Evolutionary conservation across 805 yeast genomes (phyloP), one percentile per base, ranked within the genome.

Genomic region (Komagataella ulmi): DNA sequence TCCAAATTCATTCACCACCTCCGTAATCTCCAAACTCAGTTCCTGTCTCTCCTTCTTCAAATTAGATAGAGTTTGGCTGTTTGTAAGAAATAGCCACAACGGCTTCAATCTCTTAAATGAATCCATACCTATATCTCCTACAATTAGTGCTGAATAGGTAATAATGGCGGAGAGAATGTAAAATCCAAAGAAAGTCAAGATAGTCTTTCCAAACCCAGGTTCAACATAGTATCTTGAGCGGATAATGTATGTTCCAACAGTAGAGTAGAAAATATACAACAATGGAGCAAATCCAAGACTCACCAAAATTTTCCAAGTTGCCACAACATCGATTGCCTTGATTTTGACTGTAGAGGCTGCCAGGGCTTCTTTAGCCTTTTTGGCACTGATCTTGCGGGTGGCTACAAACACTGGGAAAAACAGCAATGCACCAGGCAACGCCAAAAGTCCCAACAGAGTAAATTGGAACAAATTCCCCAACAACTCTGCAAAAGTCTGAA

Each of bases 71-170:
- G 81, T 76, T 17, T 75, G 67, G 45, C 85, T 83, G 21, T 80
- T 73, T 8, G 76, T 76, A 17, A 85, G 64, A 2, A 86, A 79
- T 24, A 84, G 64, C 66, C 84, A 85, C 46, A 91, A 68, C 1
- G 98, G 97, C 57, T 89, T 76, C 52, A 91, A 69, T 3, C 95
- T 83, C 62, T 88, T 88, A 64, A 85, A 76, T 49, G 86, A 74
- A 63, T 91, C 98, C 81, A 88, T 76, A 43, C 99, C 99, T 54
- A 82, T 85, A 62, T 93, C 99, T 51, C 99, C 98, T 53, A 88
- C 80, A 24, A 88, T 74, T 57, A 93, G 74, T 0, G 99, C 96
- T n/a, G 95, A 81, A 61, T 87, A 91, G 0, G 97, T 87, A 14
- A 91, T 80, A 24, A 75, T 63, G 1, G 77, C 88, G 51, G 93